phyloP scores from a whole-genome alignment of 164 flowering plant species.

The Paratinospora sagittata region DNA sequence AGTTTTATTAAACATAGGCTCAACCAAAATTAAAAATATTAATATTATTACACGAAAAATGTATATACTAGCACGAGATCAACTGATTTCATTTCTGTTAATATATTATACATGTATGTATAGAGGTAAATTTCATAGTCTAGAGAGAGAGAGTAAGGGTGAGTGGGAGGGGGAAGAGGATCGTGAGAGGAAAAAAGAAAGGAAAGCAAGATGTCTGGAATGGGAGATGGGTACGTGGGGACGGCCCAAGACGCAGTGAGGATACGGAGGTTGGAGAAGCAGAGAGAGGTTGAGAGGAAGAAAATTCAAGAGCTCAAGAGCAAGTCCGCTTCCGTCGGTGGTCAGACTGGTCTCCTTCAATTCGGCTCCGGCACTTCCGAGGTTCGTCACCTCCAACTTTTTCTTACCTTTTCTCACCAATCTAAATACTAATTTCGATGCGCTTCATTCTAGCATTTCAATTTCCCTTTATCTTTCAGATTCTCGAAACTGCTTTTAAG shows the following conservation, averaged over 20 bases:
- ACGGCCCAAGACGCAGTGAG: constrained; percentile 98
- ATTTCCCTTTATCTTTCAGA: constrained; percentile 31
- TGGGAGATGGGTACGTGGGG: constrained; percentile 99
- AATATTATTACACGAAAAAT: no score
- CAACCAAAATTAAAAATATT: no score
- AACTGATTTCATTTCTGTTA: no score
- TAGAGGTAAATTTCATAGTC: no score
- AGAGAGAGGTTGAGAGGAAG: constrained; percentile 83
- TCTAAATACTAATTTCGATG: no score
- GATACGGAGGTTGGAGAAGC: constrained; percentile 89
- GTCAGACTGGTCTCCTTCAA: constrained; percentile 97
- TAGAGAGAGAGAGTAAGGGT: not conserved
- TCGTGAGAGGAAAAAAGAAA: not conserved
- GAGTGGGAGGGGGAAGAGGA: constrained; percentile 10
- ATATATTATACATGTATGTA: no score
- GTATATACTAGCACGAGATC: no score
- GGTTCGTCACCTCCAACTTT: constrained; percentile 26
- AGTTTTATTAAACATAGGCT: no score
- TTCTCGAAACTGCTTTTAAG: constrained; percentile 93
- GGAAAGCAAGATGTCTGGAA: constrained; percentile 73
- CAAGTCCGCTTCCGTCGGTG: constrained; percentile 73
- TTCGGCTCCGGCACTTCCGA: constrained; percentile 93
- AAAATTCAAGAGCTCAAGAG: constrained; percentile 91
- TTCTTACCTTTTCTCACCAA: not conserved
- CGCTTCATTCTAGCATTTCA: no score